Evolutionary conservation across 1,284 basidiomycete species (phyloP), one percentile per base, ranked within the genome.

Genomic region (Hypsizygus ulmarius): DNA sequence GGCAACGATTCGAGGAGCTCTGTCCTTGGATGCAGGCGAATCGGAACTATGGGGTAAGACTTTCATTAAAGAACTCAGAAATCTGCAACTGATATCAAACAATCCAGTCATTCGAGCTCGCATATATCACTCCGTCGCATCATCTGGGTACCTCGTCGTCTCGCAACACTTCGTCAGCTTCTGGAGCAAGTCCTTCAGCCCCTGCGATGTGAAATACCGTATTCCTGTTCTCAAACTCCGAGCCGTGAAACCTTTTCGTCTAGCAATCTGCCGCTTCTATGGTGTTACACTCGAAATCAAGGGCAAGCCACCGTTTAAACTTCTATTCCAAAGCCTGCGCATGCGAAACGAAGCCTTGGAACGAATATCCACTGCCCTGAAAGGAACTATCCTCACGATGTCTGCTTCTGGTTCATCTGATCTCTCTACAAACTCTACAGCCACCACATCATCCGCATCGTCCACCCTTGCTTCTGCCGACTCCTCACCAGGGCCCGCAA

Each of bases 261-360:
- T 68, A 3, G 53, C 66, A 18, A 61, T 68, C 27, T 55, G 70
- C 15, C 67, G 66, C n/a, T 62, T 69, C n/a, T 66, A 75, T 53
- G 77, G 75, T 5, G 54, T 85, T 42, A 59, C 67, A 6, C 55
- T 86, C 8, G 67, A 75, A 43, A 64, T 84, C 9, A 68, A 73
- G 32, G 80, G 78, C 9, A 74, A 77, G 34, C 54, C 64, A 3
- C 73, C 78, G 49, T 53, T 84, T 27, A 65, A 64, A 18, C 75
- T 87, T 51, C 71, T 77, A 30, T 84, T 86, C 61, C 69, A 67
- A 54, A 68, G 64, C 7, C 57, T 61, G 16, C 59, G 65, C 5
- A 55, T 67, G 3, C 67, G 82, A 27, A 73, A 81, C 45, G 75
- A 81, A 45, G 78, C 71, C 1, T 51, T 77, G 5, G 51, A 58